phyloP scores from a whole-genome alignment of 108 stramenopile species.

The Skeletonema potamos region DNA sequence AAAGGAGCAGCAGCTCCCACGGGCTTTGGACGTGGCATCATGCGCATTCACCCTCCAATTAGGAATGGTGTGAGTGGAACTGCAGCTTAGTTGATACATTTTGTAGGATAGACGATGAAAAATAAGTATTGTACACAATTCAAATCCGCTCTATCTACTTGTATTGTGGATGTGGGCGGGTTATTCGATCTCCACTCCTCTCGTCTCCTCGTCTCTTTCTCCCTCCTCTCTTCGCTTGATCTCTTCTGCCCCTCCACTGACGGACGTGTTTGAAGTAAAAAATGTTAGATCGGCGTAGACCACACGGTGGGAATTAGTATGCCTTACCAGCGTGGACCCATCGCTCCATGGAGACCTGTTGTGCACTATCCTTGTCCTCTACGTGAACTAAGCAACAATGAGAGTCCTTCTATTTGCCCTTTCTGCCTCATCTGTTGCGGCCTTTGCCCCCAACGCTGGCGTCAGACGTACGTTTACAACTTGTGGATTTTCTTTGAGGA shows the following conservation, averaged over 20 bases:
- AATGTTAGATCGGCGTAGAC: neutral
- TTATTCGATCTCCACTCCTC: too few relatives aligned
- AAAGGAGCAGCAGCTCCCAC: neutral
- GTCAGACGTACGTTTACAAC: slow-evolving; percentile 68
- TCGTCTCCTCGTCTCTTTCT: too few relatives aligned
- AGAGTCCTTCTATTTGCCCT: slow-evolving; percentile 67
- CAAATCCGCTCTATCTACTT: too few relatives aligned
- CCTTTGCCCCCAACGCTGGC: slow-evolving; percentile 76
- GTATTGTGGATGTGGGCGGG: too few relatives aligned
- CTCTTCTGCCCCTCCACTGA: too few relatives aligned
- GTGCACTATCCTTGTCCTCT: neutral
- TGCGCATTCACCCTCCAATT: slow-evolving; percentile 11
- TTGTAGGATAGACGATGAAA: too few relatives aligned
- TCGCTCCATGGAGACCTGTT: neutral
- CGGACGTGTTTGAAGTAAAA: neutral
- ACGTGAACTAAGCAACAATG: slow-evolving; percentile 25
- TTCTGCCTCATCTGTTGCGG: slow-evolving; percentile 70
- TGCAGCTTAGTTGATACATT: slow-evolving; percentile 17
- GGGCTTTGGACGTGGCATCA: neutral
- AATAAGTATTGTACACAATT: too few relatives aligned
- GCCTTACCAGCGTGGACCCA: neutral
- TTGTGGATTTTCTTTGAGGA: neutral
- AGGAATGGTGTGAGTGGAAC: slow-evolving; percentile 18
- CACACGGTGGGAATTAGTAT: neutral
- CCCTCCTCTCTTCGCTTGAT: too few relatives aligned